phyloP scores from a whole-genome alignment of 148 eudicot genomes.

The Oxyria digyna region DNA sequence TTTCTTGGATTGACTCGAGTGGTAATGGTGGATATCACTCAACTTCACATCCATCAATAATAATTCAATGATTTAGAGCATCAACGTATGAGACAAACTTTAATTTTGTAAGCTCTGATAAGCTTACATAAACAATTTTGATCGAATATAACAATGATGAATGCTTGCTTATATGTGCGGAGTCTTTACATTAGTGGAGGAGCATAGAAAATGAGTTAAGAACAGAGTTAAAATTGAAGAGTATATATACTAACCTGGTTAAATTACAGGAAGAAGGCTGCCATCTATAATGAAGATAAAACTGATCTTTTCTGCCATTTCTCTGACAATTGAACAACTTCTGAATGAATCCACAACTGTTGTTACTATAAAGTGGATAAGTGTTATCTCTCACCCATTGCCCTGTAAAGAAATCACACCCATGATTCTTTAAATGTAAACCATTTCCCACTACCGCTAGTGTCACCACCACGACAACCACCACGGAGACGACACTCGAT shows the following conservation, averaged over 20 bases:
- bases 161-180: too few relatives aligned
- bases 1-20: neutral
- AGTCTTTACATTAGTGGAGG: neutral
- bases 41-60: neutral
- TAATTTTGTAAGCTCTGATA: too few relatives aligned
- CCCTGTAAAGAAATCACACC: slow-evolving; percentile 44
- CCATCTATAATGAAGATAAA: slow-evolving; percentile 41
- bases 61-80: neutral
- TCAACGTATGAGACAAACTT: too few relatives aligned
- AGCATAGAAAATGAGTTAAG: neutral
- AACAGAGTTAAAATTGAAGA: neutral
- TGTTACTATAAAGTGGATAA: slow-evolving; percentile 14
- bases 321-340: slow-evolving; percentile 36
- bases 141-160: too few relatives aligned
- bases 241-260: slow-evolving; percentile 24
- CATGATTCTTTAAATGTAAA: neutral
- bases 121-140: too few relatives aligned
- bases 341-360: slow-evolving; percentile 35
- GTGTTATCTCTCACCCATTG: slow-evolving; percentile 29
- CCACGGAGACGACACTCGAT: neutral
- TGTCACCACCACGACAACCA: neutral
- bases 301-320: slow-evolving; percentile 36
- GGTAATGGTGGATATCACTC: neutral
- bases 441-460: neutral
- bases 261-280: slow-evolving; percentile 34